Base-by-base conservation (phyloP, 306 rosid genomes). In the Rosa lucieae region DNA sequence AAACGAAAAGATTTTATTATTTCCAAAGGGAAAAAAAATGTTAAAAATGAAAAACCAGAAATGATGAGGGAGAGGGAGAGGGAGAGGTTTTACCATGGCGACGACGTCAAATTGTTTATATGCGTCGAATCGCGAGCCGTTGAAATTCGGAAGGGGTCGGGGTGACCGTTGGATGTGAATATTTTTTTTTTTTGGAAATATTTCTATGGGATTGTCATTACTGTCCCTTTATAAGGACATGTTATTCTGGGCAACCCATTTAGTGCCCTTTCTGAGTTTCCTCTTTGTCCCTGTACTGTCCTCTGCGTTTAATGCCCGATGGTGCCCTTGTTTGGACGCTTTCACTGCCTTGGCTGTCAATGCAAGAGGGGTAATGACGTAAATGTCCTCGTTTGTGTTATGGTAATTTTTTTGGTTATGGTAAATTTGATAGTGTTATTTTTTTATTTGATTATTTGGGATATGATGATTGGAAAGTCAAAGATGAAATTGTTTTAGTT, bases 241-340 rank as follows among this genome's bases (percentile, higher is more conserved):
- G 75, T 80, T 67, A 77, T 82, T 85, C 90, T 84, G 84, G 82
- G 83, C 83, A 78, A 69, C 48, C 76, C 68, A 82, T 82, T 82
- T 23, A 87, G 81, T 82, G 85, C 80, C 39, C 68, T 11, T 42
- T 76, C 87, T 80, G 85, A 87, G 88, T 82, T 85, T 78, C 88
- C 85, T 75, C 82, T 87, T 85, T 87, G 90, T 87, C 90, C 82
- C 90, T 87, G 84, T 61, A 51, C 83, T 80, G 85, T 85, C 72
- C 47, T 4, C 82, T 66, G 46, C 58, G 6, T 44, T 32, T 56
- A 73, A 67, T 82, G 13, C 80, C 90, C 59, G 58, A 74, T 52
- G 47, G 17, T 81, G 20, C 84, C 87, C 85, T 40, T 10, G 18
- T 43, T 75, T 58, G 78, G 56, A 75, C 39, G 78, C 70, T 39